A percentile compares a stretch with the other conserved stretches of the same genome.
Conservation (phyloP, 2,329 filamentous ascomycete species). For the Cercospora sp. region DNA sequence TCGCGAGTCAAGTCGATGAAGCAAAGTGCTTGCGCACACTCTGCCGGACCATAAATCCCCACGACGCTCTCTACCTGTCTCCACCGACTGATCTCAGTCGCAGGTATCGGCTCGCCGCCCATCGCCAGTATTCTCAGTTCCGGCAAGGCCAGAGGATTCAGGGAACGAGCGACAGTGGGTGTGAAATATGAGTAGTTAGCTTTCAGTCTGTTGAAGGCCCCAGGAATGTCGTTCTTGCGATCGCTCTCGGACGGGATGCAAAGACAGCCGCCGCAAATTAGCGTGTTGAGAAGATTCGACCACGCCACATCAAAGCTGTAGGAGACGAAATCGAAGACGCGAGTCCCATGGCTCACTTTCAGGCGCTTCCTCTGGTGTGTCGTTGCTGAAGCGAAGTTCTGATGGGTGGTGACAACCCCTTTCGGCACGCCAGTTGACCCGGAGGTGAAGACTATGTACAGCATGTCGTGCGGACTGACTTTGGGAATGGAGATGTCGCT, state of each 20-base stretch:
- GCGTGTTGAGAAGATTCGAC: conserved; percentile 22
- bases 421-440: conserved; percentile 25
- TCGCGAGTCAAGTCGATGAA: conserved; percentile 4
- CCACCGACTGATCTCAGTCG: conserved; percentile 43
- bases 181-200: conserved; percentile 54
- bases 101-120: conserved; percentile 44
- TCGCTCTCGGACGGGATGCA: conserved; percentile 20
- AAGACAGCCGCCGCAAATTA: conserved; percentile 22
- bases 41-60: conserved; percentile 48
- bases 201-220: conserved; percentile 35
- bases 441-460: conserved; percentile 22
- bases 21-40: conserved; percentile 28
- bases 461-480: conserved; percentile 1
- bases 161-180: conserved; percentile 53
- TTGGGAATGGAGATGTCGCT: not conserved
- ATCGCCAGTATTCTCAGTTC: conserved; percentile 10
- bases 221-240: conserved; percentile 31
- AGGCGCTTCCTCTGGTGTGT: conserved; percentile 10
- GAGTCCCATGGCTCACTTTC: conserved; percentile 8
- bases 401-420: conserved; percentile 18
- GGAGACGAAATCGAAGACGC: conserved; percentile 24
- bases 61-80: conserved; percentile 42
- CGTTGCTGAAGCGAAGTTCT: conserved; percentile 11
- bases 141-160: conserved; percentile 38
- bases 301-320: conserved; percentile 23